Evolutionary conservation across 108 stramenopile species (phyloP), one percentile per base, ranked within the genome.

Genomic region (Pseudonitzschia pungens): DNA sequence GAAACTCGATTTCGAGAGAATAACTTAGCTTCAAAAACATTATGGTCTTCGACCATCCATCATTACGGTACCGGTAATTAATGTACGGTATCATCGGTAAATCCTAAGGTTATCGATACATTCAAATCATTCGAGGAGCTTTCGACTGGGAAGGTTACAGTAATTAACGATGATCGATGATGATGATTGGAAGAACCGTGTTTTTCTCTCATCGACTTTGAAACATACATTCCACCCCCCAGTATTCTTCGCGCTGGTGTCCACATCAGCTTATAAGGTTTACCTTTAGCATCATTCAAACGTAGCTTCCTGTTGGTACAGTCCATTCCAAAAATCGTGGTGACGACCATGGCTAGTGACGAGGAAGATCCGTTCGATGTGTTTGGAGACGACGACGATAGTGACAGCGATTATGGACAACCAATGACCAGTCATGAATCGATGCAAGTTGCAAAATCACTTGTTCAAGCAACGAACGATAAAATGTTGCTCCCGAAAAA

Each of bases 281-380:
- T n/a, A n/a, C n/a, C 45, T 18, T 4, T 11, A 4, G 14, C 5
- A 18, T 18, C 18, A 48, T 18, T 48, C 18, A 1, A 10, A 18
- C 14, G 18, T 48, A 48, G 2, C 2, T 18, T 48, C 45, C 14
- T 14, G 14, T 11, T 14, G 10, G 10, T 11, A 48, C 45, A 48
- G 14, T 18, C 45, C 14, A 18, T 48, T 48, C 16, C 14, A 48
- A 48, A 48, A 1, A 18, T 48, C 18, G 18, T 36, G 45, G 14
- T 2, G 45, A 48, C 16, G 45, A 48, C 22, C 0, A 55, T 24
- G 60, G 20, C 9, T 33, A 28, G 31, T 16, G 66, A 48, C 27
- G 69, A 70, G 53, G 71, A 72, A 63, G 79, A 80, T 73, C 74
- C 79, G 14, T 75, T 75, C 68, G 62, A 26, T 41, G 74, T 64